These are phyloP conservation scores for Pichia pseudocactophila DNA, from an alignment of 805 yeast genomes.

Conservation along the genomic window DNA sequence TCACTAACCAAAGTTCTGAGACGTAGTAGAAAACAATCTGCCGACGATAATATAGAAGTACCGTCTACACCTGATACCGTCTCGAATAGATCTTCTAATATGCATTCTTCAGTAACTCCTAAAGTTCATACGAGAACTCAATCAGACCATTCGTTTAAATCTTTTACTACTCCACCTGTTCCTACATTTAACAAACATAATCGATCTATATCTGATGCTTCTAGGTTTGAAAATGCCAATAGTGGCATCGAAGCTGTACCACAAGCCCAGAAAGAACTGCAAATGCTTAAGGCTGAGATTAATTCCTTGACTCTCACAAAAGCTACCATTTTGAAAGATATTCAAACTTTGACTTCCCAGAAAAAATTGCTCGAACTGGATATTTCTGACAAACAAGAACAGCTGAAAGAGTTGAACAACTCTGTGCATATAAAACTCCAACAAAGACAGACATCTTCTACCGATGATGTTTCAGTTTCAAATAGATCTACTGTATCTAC, in stretches of 20 bases:
- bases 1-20: slow-evolving; percentile 21
- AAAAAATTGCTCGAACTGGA: slow-evolving; percentile 42
- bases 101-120: slow-evolving; percentile 3
- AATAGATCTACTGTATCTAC: slow-evolving; percentile 6
- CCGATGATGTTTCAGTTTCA: slow-evolving; percentile 5
- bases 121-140: slow-evolving; percentile 16
- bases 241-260: slow-evolving; percentile 20
- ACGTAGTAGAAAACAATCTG: slow-evolving; percentile 24
- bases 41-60: slow-evolving; percentile 9
- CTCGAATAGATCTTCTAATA: background rate
- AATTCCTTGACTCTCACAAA: slow-evolving; percentile 32
- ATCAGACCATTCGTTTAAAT: slow-evolving; percentile 26
- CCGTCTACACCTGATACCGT: slow-evolving; percentile 7
- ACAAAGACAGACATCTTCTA: background rate
- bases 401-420: slow-evolving; percentile 13
- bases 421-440: slow-evolving; percentile 4
- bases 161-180: slow-evolving; percentile 38
- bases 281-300: slow-evolving; percentile 32
- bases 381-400: slow-evolving; percentile 22
- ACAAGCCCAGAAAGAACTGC: slow-evolving; percentile 33
- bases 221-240: slow-evolving; percentile 11
- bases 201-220: slow-evolving; percentile 39
- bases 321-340: slow-evolving; percentile 38
- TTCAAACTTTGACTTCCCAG: slow-evolving; percentile 39
- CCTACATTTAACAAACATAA: slow-evolving; percentile 33